Conservation (phyloP, 176 grass and related monocot species). For the Leersia perrieri region DNA sequence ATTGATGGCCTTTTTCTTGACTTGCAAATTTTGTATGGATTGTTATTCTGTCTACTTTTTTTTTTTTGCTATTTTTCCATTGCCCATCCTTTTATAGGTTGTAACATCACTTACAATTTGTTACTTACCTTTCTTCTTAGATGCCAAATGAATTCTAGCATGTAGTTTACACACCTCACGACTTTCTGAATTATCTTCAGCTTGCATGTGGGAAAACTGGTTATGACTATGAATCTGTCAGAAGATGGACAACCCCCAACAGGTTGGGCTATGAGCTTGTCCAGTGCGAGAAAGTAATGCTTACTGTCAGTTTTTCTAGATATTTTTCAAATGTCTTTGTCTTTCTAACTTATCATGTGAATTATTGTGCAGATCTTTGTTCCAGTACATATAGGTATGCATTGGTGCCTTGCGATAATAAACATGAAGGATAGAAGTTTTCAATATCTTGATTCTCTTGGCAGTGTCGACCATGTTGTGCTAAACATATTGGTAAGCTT, state of each 20-base stretch:
- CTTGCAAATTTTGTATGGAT: not conserved
- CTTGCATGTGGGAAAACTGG: constrained; percentile 51
- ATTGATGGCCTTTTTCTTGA: not conserved
- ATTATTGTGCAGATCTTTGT: constrained; percentile 75
- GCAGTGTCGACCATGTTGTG: constrained; percentile 37
- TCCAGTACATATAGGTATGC: constrained; percentile 67
- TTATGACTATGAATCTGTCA: constrained; percentile 81
- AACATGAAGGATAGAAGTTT: constrained; percentile 70
- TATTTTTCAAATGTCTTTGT: constrained; percentile 6
- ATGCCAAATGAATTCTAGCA: not conserved
- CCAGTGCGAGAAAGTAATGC: constrained; percentile 68
- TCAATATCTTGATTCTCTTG: constrained; percentile 89
- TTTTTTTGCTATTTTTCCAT: not conserved
- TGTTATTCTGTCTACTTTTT: not conserved
- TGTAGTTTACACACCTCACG: not conserved
- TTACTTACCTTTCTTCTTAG: constrained; percentile 10
- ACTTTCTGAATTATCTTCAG: constrained; percentile 36
- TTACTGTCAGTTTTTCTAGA: not conserved
- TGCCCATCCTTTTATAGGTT: not conserved
- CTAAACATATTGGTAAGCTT: constrained; percentile 65
- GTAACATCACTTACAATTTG: not conserved
- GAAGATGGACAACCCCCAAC: constrained; percentile 78
- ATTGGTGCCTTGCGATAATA: constrained; percentile 88
- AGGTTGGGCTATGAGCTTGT: constrained; percentile 73
- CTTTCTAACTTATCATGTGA: constrained; percentile 39